phyloP scores from a whole-genome alignment of 2,329 filamentous ascomycete genomes.

The Rutstroemia sp. region DNA sequence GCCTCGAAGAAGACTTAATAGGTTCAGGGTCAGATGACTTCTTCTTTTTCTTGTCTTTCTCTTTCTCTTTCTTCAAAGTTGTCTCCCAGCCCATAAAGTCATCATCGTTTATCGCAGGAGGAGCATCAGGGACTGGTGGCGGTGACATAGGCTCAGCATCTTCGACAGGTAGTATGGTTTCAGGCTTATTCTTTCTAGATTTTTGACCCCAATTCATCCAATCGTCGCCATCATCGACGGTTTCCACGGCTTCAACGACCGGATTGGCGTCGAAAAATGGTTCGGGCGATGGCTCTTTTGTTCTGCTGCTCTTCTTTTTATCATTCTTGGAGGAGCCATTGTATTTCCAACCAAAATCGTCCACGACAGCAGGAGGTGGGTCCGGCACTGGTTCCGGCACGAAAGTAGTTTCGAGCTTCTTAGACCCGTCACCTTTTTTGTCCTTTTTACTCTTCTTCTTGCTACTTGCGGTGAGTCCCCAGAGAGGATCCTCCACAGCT shows the following conservation, averaged over 20 bases:
- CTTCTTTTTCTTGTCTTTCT: conserved; percentile 48
- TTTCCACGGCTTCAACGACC: conserved; percentile 21
- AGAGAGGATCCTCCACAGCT: conserved; percentile 24
- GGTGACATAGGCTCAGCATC: conserved; percentile 30
- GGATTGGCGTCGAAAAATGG: conserved; percentile 13
- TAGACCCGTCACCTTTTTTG: conserved; percentile 36
- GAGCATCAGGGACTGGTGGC: conserved; percentile 28
- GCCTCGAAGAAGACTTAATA: conserved; percentile 17
- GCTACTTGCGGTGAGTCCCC: conserved; percentile 15
- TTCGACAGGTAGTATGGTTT: conserved; percentile 26
- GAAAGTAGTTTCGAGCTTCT: conserved; percentile 13
- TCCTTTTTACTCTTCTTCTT: conserved; percentile 31
- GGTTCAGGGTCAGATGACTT: conserved; percentile 40
- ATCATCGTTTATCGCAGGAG: conserved; percentile 26
- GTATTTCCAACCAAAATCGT: conserved; percentile 11
- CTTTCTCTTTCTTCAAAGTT: conserved; percentile 27
- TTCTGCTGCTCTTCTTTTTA: conserved; percentile 35
- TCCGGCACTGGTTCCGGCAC: conserved; percentile 20
- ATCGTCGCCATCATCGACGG: conserved; percentile 20
- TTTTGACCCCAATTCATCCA: conserved; percentile 27
- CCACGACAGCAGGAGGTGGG: conserved; percentile 25
- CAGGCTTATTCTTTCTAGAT: conserved; percentile 21
- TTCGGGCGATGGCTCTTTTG: conserved; percentile 16
- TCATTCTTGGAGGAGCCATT: conserved; percentile 31
- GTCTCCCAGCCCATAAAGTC: conserved; percentile 26